Conservation (phyloP, 768 basidiomycete species). For the Sarcodon sp. region DNA sequence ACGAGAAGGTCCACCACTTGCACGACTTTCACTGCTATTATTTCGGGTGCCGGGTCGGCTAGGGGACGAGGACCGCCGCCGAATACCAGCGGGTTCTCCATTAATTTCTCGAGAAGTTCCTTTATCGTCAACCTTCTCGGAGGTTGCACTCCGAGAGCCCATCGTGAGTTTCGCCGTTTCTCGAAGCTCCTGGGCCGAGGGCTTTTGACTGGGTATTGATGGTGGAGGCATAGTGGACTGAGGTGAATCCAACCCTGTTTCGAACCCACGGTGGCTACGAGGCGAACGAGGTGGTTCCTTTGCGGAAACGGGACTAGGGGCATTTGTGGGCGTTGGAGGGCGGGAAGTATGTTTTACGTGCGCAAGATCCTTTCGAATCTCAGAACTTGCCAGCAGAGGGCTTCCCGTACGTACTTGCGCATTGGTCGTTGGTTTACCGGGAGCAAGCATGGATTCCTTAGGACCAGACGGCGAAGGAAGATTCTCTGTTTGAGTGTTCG, state of each 20-base stretch:
- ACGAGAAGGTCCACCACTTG: slow-evolving; percentile 50
- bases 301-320: slow-evolving; percentile 7
- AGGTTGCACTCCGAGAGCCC: slow-evolving; percentile 16
- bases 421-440: slow-evolving; percentile 1
- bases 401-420: slow-evolving; percentile 15
- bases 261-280: slow-evolving; percentile 22
- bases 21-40: slow-evolving; percentile 58
- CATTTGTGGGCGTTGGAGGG: slow-evolving; percentile 9
- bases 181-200: slow-evolving; percentile 66
- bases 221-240: slow-evolving; percentile 63
- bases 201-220: slow-evolving; percentile 62
- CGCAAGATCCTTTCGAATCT: not conserved
- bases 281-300: slow-evolving; percentile 26
- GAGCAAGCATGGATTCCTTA: not conserved
- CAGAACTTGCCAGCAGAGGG: not conserved
- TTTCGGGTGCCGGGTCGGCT: slow-evolving; percentile 60
- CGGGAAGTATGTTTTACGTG: slow-evolving; percentile 7
- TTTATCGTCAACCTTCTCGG: slow-evolving; percentile 29
- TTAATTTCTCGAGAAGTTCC: slow-evolving; percentile 22
- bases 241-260: slow-evolving; percentile 26
- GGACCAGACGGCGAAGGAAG: not conserved
- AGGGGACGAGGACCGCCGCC: slow-evolving; percentile 46
- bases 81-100: slow-evolving; percentile 33
- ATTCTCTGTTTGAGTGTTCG: slow-evolving; percentile 5
- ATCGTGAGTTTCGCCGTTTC: slow-evolving; percentile 57